Conservation (phyloP, 305 asterid genomes). For the Fraxinus angustifolia region DNA sequence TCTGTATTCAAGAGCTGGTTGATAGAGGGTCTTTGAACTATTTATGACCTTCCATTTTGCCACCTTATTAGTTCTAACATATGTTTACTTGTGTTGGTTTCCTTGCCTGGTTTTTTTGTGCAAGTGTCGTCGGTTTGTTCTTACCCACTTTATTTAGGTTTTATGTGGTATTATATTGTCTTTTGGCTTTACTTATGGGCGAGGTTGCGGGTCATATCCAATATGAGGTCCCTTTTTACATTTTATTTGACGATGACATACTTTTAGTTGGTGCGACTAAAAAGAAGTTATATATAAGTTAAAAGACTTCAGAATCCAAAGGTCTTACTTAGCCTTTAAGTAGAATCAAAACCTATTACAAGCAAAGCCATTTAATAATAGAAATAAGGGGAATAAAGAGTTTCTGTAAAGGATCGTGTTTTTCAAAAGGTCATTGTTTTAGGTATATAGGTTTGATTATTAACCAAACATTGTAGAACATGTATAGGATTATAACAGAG, state of each 20-base stretch:
- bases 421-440: not conserved
- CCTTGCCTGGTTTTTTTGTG: not conserved
- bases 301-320: not conserved
- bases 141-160: not conserved
- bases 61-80: not conserved
- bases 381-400: not conserved
- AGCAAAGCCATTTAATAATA: not conserved
- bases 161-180: not conserved
- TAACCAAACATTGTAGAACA: not conserved
- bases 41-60: not conserved
- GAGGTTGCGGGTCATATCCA: not conserved
- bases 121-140: not conserved
- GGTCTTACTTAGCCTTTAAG: not conserved
- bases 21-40: not conserved
- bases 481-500: not conserved
- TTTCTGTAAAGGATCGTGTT: not conserved
- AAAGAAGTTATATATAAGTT: not conserved
- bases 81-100: not conserved
- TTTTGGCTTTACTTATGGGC: not conserved
- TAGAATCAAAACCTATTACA: not conserved
- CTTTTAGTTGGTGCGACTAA: not conserved
- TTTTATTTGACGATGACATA: not conserved
- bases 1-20: not conserved
- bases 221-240: not conserved
- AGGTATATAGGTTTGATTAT: not conserved